phyloP scores from a whole-genome alignment of 495 filamentous ascomycete species.

The Hypoxylon fragiforme region DNA sequence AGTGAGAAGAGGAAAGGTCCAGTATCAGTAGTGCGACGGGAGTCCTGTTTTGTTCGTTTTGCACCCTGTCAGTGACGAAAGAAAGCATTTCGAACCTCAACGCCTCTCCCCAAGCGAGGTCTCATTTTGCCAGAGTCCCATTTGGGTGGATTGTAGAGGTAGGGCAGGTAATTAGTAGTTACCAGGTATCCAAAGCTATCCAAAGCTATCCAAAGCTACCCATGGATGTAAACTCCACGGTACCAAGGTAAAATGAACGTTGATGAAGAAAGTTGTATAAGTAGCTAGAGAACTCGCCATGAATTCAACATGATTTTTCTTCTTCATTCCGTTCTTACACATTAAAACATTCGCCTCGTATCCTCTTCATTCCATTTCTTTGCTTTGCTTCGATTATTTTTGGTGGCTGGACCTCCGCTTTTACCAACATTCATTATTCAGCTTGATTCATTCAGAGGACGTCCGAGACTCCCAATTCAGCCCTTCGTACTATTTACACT shows the following conservation, averaged over 20 bases:
- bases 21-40: slow-evolving; percentile 13
- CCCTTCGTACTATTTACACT: slow-evolving; percentile 5
- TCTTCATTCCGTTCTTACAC: slow-evolving; percentile 22
- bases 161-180: too few species aligned
- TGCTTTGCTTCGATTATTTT: slow-evolving; percentile 15
- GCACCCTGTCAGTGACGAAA: slow-evolving; percentile 20
- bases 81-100: slow-evolving; percentile 13
- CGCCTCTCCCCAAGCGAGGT: background rate
- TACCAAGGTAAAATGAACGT: background rate
- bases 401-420: slow-evolving; percentile 30
- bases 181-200: too few species aligned
- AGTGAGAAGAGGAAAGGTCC: background rate
- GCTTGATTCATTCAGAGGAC: slow-evolving; percentile 15
- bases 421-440: slow-evolving; percentile 22
- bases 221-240: too few species aligned
- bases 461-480: slow-evolving; percentile 13
- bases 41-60: slow-evolving; percentile 28
- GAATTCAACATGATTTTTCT: slow-evolving; percentile 13
- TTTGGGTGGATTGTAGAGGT: background rate
- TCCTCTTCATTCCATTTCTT: slow-evolving; percentile 23
- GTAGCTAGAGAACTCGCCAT: slow-evolving; percentile 16
- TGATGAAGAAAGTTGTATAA: slow-evolving; percentile 14
- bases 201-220: too few species aligned
- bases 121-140: slow-evolving; percentile 3
- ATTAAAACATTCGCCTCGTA: slow-evolving; percentile 16